A percentile compares a stretch with the other conserved stretches of the same genome.
Evolutionary conservation across 78 protist genomes (phyloP).

Genomic region (Dictyostelium intermedium): DNA sequence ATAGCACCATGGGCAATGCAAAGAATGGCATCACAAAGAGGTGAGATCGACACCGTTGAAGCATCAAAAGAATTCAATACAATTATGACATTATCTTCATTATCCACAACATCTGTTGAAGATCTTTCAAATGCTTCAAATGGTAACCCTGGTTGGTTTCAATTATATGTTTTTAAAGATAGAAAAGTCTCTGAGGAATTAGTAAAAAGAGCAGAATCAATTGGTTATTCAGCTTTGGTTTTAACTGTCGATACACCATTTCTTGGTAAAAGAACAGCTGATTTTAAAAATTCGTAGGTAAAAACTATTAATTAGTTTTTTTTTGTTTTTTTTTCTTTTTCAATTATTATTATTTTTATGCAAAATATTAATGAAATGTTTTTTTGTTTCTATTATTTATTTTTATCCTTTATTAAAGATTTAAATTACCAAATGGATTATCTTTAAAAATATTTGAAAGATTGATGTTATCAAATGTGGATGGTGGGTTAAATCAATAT

Average conservation of each 20-base stretch:
- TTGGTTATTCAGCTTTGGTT: constrained; percentile 71
- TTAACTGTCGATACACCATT: constrained; percentile 89
- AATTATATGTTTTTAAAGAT: constrained; percentile 85
- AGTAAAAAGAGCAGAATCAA: constrained; percentile 69
- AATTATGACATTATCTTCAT: constrained; percentile 49
- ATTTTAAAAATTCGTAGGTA: constrained; percentile 64
- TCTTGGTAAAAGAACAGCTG: constrained; percentile 80
- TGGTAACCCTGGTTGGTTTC: constrained; percentile 79
- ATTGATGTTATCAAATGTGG: constrained; percentile 16
- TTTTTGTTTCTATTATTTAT: not conserved
- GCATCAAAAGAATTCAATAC: constrained; percentile 70
- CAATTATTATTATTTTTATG: no score
- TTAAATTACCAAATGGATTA: constrained; percentile 27
- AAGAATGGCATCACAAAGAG: constrained; percentile 59
- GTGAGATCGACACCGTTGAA: constrained; percentile 36
- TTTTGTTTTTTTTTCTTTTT: no score
- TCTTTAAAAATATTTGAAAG: constrained; percentile 6
- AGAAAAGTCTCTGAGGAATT: constrained; percentile 66
- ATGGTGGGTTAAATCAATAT: constrained; percentile 54
- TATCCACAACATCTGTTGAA: constrained; percentile 79
- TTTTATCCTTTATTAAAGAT: not conserved
- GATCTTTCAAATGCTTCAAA: constrained; percentile 34
- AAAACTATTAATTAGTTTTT: no score
- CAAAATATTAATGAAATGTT: no score
- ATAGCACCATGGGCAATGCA: constrained; percentile 81